These are phyloP conservation scores for Fusarium decemcellulare DNA, from an alignment of 2,329 filamentous ascomycete genomes.

Conservation along the genomic window DNA sequence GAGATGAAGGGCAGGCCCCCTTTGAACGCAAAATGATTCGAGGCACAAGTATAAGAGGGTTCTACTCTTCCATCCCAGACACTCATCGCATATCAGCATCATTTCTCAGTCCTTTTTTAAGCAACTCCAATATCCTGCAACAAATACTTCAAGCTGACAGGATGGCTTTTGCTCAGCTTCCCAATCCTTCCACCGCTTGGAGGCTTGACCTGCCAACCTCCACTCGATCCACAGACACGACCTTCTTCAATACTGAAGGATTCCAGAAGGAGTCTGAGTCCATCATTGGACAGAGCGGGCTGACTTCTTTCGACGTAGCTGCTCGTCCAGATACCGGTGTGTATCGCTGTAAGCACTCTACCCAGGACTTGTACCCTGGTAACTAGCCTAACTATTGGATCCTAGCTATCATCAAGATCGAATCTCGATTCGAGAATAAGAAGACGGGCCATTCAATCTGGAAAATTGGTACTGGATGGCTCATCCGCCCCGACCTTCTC, in stretches of 20 bases:
- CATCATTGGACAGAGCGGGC: background rate
- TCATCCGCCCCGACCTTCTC: constrained; percentile 25
- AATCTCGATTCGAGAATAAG: constrained; percentile 29
- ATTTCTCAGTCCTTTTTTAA: background rate
- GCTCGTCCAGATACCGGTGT: constrained; percentile 1
- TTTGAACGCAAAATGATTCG: too few species aligned
- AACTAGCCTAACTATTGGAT: background rate
- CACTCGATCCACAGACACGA: background rate
- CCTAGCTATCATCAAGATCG: constrained; percentile 36
- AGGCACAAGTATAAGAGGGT: background rate
- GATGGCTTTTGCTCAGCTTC: constrained; percentile 7
- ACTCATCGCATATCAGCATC: background rate
- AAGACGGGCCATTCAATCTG: constrained; percentile 21
- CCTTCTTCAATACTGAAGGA: background rate
- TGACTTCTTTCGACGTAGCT: background rate
- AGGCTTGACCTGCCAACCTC: constrained; percentile 22
- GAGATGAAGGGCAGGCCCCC: too few species aligned
- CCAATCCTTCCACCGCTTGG: constrained; percentile 19
- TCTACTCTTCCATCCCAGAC: background rate
- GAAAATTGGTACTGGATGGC: constrained; percentile 36
- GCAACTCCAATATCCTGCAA: background rate
- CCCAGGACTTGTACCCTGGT: background rate
- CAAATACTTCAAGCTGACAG: background rate
- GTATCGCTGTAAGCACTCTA: constrained; percentile 18
- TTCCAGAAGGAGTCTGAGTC: constrained; percentile 9